Conservation (phyloP, 1,139 yeast genomes). For the Schizosaccharomyces versatilis region DNA sequence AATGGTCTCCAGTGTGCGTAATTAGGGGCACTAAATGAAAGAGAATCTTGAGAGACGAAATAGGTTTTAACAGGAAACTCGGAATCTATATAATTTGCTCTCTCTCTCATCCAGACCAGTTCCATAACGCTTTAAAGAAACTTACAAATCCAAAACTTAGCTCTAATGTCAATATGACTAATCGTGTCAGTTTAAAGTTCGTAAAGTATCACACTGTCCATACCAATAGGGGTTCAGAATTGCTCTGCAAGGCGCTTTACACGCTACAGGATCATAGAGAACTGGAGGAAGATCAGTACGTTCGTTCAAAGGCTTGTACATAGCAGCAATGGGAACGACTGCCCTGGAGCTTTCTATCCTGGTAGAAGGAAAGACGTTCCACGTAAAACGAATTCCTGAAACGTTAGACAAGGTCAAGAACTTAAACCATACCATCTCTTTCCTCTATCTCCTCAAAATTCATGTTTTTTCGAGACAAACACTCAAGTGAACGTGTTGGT, state of each 20-base stretch:
- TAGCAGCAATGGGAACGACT: slow-evolving; percentile 83
- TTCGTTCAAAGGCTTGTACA: slow-evolving; percentile 75
- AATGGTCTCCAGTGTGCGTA: no score
- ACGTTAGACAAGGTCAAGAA: background rate
- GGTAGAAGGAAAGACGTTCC: slow-evolving; percentile 80
- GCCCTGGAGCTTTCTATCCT: slow-evolving; percentile 77
- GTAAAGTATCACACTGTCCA: background rate
- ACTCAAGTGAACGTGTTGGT: background rate
- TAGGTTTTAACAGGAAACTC: no score
- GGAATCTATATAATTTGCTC: no score
- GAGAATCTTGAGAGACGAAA: no score
- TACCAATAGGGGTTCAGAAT: slow-evolving; percentile 59
- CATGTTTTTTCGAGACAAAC: slow-evolving; percentile 22
- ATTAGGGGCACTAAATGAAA: no score
- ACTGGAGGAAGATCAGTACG: slow-evolving; percentile 63
- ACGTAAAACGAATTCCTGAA: slow-evolving; percentile 60
- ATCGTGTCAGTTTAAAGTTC: slow-evolving; percentile 18
- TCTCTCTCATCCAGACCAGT: no score
- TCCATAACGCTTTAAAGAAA: slow-evolving; percentile 9
- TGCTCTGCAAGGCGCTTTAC: slow-evolving; percentile 68
- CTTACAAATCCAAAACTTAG: slow-evolving; percentile 64
- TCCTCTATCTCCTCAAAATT: slow-evolving; percentile 67
- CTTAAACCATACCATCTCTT: slow-evolving; percentile 23
- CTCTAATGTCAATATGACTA: slow-evolving; percentile 48
- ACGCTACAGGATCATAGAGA: slow-evolving; percentile 71